Conservation (phyloP, 208 protist genomes). For the Trypanosomatidae sp. region DNA sequence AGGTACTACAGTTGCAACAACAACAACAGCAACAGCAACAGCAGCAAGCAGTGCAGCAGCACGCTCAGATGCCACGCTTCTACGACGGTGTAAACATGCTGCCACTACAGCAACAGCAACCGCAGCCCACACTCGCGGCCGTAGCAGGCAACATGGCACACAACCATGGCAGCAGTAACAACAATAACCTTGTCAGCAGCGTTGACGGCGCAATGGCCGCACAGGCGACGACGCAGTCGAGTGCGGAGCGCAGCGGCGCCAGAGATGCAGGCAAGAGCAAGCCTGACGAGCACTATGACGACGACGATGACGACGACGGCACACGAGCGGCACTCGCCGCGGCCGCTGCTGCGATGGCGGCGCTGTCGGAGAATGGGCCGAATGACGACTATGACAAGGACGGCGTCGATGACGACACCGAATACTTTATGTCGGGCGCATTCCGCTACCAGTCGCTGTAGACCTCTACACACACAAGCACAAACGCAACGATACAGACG, state of each 20-base stretch:
- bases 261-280: slow-evolving; percentile 1
- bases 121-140: not conserved
- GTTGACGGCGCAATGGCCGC: too few species aligned
- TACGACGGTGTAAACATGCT: too few species aligned
- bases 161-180: not conserved
- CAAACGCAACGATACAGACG: too few species aligned
- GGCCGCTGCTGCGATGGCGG: slow-evolving; percentile 12
- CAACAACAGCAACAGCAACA: slow-evolving; percentile 12
- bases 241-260: not conserved
- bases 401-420: slow-evolving; percentile 10
- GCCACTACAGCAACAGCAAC: slow-evolving; percentile 3
- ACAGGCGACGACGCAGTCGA: too few species aligned
- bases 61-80: too few species aligned
- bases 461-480: not conserved
- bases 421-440: slow-evolving; percentile 1
- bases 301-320: slow-evolving; percentile 16
- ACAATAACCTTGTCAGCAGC: too few species aligned
- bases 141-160: not conserved
- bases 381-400: slow-evolving; percentile 4
- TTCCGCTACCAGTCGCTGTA: not conserved
- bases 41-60: not conserved
- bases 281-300: slow-evolving; percentile 10
- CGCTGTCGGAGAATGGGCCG: slow-evolving; percentile 7
- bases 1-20: slow-evolving; percentile 8
- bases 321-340: slow-evolving; percentile 8